Conservation (phyloP, 2,329 filamentous ascomycete genomes). For the Talaromyces atroroseus region DNA sequence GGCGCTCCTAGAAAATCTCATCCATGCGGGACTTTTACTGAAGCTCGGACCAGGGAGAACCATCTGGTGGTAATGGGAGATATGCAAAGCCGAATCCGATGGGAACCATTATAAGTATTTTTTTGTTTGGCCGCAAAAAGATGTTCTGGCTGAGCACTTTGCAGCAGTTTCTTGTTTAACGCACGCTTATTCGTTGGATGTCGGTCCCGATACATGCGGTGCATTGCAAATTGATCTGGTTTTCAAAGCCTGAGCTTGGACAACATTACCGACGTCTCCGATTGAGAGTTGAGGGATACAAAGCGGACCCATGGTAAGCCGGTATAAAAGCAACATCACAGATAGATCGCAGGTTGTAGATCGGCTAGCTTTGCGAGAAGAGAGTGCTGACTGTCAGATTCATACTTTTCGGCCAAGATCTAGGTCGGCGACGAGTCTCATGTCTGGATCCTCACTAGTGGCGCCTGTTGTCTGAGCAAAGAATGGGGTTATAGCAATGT, state of each 20-base stretch:
- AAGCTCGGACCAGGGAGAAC: neutral
- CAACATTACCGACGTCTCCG: neutral
- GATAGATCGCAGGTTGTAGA: neutral
- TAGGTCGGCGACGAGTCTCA: conserved; percentile 38
- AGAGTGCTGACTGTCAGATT: conserved; percentile 1
- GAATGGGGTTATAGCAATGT: conserved; percentile 62
- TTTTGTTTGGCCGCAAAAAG: neutral
- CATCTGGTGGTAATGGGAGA: neutral
- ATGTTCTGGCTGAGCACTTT: neutral
- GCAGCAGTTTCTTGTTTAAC: neutral
- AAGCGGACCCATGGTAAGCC: neutral
- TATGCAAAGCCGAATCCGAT: neutral
- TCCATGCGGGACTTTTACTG: neutral
- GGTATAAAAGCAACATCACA: too few species aligned
- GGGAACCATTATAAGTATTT: too few species aligned
- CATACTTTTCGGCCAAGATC: conserved; percentile 34
- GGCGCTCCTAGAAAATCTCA: neutral
- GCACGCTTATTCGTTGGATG: neutral
- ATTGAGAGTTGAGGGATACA: neutral
- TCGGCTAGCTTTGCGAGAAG: neutral
- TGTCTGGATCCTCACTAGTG: conserved; percentile 20
- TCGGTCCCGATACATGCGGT: neutral
- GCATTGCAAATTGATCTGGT: neutral
- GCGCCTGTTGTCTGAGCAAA: conserved; percentile 44
- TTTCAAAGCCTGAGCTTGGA: neutral